Base-by-base conservation (phyloP, 768 basidiomycete species). In the Hortiboletus flavorubellus region DNA sequence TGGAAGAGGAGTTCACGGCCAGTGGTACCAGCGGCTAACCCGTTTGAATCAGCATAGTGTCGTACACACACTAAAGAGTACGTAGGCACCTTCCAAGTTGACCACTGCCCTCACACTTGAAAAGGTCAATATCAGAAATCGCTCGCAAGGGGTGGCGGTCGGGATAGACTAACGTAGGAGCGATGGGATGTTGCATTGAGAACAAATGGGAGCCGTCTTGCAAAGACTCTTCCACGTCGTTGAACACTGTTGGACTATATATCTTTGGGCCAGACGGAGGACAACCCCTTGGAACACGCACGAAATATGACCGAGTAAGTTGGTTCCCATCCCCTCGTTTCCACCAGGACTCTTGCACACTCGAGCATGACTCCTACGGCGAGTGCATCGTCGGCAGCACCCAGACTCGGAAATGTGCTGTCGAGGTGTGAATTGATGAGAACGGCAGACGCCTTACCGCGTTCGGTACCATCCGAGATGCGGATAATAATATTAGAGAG, bases 201-300 rank as follows among this genome's bases (percentile, higher is more conserved):
- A 87, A 98, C 5, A 97, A 76, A 72, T 98, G 95, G 0, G 92
- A 94, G 0, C 89, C 94, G 65, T 98, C 96, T 70, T 98, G 96
- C 31, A 98, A 74, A 1, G 89, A 92, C 68, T 98, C 95, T 71
- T 98, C 95, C 11, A 89, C 96, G 57, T 96, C 81, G 61, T 98
- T 98, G 76, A 96, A 97, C 57, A 98, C 92, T 94, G 57, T 42
- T 38, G 39, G 46, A 16, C 16, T 8, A 54, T 48, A 34, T 8
- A 8, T 21, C 16, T 38, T 10, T 26, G 40, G 8, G 42, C 44
- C 14, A 29, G 14, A 57, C 23, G 18, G 39, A 39, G 12, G 8
- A 46, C 1, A 15, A 16, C 6, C 5, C 35, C 1, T 39, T 14
- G 1, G 33, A 48, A 30, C 26, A 77, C 90, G 72, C 62, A 93